Evolutionary conservation across 2,329 filamentous ascomycete species (phyloP), one percentile per base, ranked within the genome.

Genomic region (Zalaria sp.): DNA sequence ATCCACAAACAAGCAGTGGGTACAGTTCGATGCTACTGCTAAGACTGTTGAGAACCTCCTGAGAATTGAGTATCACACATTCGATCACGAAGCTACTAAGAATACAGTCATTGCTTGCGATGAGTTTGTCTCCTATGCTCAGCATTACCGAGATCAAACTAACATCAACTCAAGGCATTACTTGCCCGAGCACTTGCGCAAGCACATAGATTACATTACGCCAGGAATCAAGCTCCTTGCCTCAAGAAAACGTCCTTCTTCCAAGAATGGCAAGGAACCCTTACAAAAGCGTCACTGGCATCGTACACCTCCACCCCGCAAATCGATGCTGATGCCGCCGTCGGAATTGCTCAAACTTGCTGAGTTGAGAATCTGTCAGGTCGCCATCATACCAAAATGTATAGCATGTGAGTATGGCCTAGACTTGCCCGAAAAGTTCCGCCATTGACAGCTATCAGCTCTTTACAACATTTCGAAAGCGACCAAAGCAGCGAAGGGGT

Each of bases 1-100:
- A 50, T 49, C 5, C 55, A 57, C 36, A 51, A 59, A 59, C 47
- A 57, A 58, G 41, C 51, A 46, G 11, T 58, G 55, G 56, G 43
- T 58, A 4, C 51, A 51, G 5, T 57, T 58, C 40, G 54, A 57
- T 44, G 55, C 55, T 5, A 48, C 51, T 6, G 47, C 48, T 9
- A 40, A 49, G n/a, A 49, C 56, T 38, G 47, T 50, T 10, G 55
- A 58, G 45, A 37, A 42, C 4, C 41, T 58, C 5, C 42, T 57
- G 18, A 43, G 49, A 11, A 48, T 55, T 9, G 44, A 52, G n/a
- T 58, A 52, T 44, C 46, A 54, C 34, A 52, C 51, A 35, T 50
- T 49, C 26, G 46, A 54, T 18, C 48, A 57, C 42, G 38, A 40
- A 6, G 11, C 46, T 5, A 51, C 42, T 31, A 52, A 51, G 11